These are phyloP conservation scores for Planoprotostelium fungivorum DNA, from an alignment of 78 protist genomes.

Conservation along the genomic window DNA sequence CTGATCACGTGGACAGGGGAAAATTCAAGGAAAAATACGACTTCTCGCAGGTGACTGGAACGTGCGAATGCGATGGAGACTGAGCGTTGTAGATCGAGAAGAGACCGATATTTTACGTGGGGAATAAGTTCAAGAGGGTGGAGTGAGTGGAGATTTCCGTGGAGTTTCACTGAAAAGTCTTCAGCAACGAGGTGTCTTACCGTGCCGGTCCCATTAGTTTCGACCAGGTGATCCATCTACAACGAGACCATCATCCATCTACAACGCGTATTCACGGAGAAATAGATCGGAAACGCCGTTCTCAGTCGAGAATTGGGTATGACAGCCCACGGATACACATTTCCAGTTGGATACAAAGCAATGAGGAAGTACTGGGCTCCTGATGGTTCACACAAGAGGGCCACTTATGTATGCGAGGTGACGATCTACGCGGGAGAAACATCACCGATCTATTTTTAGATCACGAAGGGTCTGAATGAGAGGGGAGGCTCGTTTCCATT, in stretches of 20 bases:
- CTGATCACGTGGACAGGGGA: background rate
- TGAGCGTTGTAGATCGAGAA: too few relatives aligned
- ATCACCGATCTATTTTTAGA: background rate
- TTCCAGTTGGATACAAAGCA: background rate
- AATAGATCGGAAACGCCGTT: too few relatives aligned
- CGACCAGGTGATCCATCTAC: too few relatives aligned
- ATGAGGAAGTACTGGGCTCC: background rate
- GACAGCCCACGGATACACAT: background rate
- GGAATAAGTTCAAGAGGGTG: too few relatives aligned
- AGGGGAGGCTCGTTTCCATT: background rate
- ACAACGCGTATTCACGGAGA: background rate
- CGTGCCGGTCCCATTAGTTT: background rate
- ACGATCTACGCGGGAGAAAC: background rate
- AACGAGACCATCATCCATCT: too few relatives aligned
- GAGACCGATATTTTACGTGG: too few relatives aligned
- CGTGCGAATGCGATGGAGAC: too few relatives aligned
- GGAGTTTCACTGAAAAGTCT: too few relatives aligned
- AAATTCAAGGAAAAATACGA: background rate
- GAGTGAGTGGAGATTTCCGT: background rate
- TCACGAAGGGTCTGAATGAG: background rate
- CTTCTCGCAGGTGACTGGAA: too few relatives aligned
- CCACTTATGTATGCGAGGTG: background rate
- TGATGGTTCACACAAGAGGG: background rate
- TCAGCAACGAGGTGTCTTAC: too few relatives aligned
- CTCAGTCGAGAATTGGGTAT: too few relatives aligned